phyloP scores from a whole-genome alignment of 2,329 filamentous ascomycete genomes.

The Xylariaceae sp. region DNA sequence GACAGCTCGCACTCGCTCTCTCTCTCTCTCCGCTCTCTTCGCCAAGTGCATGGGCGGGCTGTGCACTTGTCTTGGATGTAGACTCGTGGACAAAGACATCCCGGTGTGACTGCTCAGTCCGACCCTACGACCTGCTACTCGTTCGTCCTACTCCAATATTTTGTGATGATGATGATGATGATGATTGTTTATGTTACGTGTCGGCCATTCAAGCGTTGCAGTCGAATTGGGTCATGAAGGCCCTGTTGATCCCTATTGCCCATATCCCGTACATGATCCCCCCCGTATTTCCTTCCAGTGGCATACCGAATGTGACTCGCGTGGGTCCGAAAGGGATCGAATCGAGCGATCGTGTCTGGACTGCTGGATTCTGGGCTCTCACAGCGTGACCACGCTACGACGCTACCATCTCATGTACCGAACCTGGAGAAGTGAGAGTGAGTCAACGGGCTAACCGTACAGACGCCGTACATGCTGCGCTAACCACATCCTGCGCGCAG shows the following conservation, averaged over 20 bases:
- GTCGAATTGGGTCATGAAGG: not conserved
- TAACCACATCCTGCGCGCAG: too few relatives aligned
- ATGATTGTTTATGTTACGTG: not conserved
- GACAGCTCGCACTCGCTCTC: not conserved
- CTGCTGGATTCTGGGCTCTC: too few relatives aligned
- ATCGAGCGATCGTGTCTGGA: slow-evolving; percentile 4
- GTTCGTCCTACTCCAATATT: too few relatives aligned
- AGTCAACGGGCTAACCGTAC: slow-evolving; percentile 8
- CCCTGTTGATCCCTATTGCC: not conserved
- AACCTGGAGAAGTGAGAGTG: slow-evolving; percentile 14
- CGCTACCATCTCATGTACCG: not conserved
- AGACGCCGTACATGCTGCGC: too few relatives aligned
- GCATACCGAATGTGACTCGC: not conserved
- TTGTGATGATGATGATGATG: too few relatives aligned
- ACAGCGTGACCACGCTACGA: too few relatives aligned
- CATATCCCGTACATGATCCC: too few relatives aligned
- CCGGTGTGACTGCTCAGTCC: too few relatives aligned
- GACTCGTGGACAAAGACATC: not conserved
- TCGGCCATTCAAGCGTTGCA: not conserved
- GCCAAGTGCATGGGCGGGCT: not conserved
- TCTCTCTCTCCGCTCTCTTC: too few relatives aligned
- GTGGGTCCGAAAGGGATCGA: not conserved
- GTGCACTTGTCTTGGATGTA: not conserved
- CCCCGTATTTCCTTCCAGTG: too few relatives aligned
- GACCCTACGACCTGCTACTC: too few relatives aligned